phyloP scores from a whole-genome alignment of 2,329 filamentous ascomycete genomes.

The Mollisia scopiformis region DNA sequence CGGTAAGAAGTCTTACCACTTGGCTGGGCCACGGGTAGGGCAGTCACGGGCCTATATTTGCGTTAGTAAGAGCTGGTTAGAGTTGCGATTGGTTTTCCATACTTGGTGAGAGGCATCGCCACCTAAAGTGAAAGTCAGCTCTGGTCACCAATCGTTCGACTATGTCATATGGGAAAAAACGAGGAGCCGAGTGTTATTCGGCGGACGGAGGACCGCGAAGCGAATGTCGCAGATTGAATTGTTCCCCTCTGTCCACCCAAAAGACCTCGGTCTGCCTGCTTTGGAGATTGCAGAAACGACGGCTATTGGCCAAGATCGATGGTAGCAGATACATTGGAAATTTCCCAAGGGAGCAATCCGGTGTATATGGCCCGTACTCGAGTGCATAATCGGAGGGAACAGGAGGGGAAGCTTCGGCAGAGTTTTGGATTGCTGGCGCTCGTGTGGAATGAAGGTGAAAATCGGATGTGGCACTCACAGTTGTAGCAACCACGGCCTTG shows the following conservation, averaged over 20 bases:
- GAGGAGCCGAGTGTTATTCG: too few species aligned
- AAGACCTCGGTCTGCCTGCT: constrained; percentile 2
- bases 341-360: neutral
- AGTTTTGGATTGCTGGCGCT: neutral
- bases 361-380: neutral
- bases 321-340: constrained; percentile 3
- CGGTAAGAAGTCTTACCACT: constrained; percentile 63
- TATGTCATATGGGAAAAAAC: neutral
- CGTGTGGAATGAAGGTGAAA: neutral
- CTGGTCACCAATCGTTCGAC: constrained; percentile 16
- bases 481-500: constrained; percentile 51
- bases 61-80: constrained; percentile 23
- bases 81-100: constrained; percentile 38
- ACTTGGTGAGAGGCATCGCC: constrained; percentile 77
- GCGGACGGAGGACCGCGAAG: neutral
- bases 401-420: neutral
- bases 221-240: constrained; percentile 9
- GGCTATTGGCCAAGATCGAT: constrained; percentile 13
- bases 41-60: constrained; percentile 75
- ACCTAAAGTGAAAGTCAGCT: constrained; percentile 52
- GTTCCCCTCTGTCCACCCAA: constrained; percentile 1
- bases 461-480: constrained; percentile 46
- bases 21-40: constrained; percentile 80
- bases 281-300: constrained; percentile 14
- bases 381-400: neutral